phyloP scores from a whole-genome alignment of 1,284 basidiomycete species.

The Microbotryomycetes sp. region DNA sequence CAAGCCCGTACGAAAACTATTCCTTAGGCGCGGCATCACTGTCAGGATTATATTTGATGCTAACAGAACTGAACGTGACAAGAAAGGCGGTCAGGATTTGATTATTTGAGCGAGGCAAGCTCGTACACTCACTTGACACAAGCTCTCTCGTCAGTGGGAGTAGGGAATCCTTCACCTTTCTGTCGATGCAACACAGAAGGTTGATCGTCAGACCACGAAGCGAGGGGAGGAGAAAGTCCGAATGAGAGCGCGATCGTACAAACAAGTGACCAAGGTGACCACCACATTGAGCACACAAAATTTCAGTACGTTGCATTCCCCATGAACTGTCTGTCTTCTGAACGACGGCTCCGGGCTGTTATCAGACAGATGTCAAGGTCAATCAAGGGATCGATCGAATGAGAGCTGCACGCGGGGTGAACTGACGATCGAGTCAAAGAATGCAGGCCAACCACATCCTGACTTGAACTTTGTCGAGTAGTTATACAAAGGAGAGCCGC shows the following conservation, averaged over 20 bases:
- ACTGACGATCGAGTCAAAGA: conserved; percentile 43
- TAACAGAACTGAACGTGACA: not conserved
- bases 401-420: not conserved
- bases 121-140: conserved; percentile 30
- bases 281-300: conserved; percentile 44
- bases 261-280: conserved; percentile 47
- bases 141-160: conserved; percentile 25
- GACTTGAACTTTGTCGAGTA: conserved; percentile 43
- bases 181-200: not conserved
- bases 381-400: not conserved
- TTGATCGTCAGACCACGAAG: not conserved
- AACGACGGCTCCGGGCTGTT: conserved; percentile 36
- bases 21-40: too few species aligned
- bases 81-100: too few species aligned
- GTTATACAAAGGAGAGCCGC: conserved; percentile 40
- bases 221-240: not conserved
- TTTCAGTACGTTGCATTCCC: conserved; percentile 45
- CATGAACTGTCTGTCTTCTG: conserved; percentile 42
- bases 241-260: conserved; percentile 17
- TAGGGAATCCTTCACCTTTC: conserved; percentile 11
- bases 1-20: too few species aligned
- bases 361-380: not conserved
- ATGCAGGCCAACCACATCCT: conserved; percentile 46
- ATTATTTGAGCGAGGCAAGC: too few species aligned
- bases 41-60: not conserved